A percentile compares a stretch with the other conserved stretches of the same genome.
Evolutionary conservation across 1,284 basidiomycete species (phyloP).

Genomic region (Ustilago nuda): DNA sequence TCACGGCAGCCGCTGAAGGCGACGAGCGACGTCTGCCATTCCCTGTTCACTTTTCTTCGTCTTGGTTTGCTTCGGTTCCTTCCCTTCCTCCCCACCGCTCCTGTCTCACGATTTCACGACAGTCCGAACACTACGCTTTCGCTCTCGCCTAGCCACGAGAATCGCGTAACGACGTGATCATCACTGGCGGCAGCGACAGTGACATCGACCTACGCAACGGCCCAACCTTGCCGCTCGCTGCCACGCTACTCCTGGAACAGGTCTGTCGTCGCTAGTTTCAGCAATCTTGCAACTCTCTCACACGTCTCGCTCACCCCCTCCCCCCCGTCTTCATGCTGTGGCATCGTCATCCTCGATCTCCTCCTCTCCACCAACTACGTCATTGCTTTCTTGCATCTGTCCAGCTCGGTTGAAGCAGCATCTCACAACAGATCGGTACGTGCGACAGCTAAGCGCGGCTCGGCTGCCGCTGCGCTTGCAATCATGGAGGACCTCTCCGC

Average conservation of each 20-base stretch:
- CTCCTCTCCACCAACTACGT: constrained; percentile 5
- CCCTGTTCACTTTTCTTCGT: not conserved
- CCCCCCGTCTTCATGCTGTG: constrained; percentile 42
- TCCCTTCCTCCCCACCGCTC: not conserved
- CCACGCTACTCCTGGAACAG: not conserved
- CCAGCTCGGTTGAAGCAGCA: constrained; percentile 25
- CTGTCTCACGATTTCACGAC: not conserved
- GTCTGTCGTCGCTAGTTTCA: not conserved
- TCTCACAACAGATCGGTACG: constrained; percentile 11
- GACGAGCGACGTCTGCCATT: not conserved
- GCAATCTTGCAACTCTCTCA: not conserved
- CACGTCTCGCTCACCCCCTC: not conserved
- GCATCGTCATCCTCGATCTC: constrained; percentile 19
- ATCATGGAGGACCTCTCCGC: constrained; percentile 67
- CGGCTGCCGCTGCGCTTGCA: constrained; percentile 33
- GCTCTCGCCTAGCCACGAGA: not conserved
- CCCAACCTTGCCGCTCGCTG: not conserved
- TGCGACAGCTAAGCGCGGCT: constrained; percentile 39
- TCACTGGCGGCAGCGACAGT: not conserved
- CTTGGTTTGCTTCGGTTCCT: not conserved
- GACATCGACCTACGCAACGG: not conserved
- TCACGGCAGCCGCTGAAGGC: not conserved
- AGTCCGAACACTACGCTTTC: not conserved
- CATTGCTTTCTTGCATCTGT: constrained; percentile 8
- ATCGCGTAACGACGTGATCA: not conserved